Conservation (phyloP, 2,329 filamentous ascomycete genomes). For the Boeremia lycopersici region DNA sequence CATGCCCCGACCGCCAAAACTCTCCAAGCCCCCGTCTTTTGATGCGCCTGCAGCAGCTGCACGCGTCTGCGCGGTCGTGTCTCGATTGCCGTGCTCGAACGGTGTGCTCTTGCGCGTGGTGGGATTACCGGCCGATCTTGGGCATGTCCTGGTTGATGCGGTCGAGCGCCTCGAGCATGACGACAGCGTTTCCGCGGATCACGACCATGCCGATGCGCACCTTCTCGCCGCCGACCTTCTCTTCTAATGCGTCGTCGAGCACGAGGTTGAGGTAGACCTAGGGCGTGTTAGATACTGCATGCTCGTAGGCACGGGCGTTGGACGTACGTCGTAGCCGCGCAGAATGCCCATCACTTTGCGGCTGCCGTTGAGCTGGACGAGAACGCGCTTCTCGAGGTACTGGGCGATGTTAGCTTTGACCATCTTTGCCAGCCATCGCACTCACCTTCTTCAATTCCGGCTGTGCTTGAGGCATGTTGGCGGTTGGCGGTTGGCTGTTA, state of each 20-base stretch:
- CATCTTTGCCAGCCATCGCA: slow-evolving; percentile 47
- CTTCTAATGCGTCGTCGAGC: slow-evolving; percentile 93
- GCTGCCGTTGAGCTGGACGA: slow-evolving; percentile 96
- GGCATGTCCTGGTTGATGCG: slow-evolving; percentile 45
- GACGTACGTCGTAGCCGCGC: slow-evolving; percentile 89
- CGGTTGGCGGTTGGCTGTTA: slow-evolving; percentile 47
- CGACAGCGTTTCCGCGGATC: slow-evolving; percentile 96
- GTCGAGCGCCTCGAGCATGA: slow-evolving; percentile 80
- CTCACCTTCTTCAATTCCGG: slow-evolving; percentile 97
- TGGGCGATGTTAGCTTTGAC: slow-evolving; percentile 50
- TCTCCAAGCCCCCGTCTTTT: neutral
- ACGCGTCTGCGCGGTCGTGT: slow-evolving; percentile 2
- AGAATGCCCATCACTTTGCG: slow-evolving; percentile 95
- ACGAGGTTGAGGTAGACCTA: slow-evolving; percentile 99
- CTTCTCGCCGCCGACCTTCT: slow-evolving; percentile 91
- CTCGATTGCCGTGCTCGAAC: neutral
- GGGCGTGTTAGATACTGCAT: slow-evolving; percentile 1
- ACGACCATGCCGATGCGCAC: slow-evolving; percentile 91
- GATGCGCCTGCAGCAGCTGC: neutral
- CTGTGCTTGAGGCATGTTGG: slow-evolving; percentile 95
- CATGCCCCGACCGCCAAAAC: slow-evolving; percentile 14
- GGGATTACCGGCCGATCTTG: slow-evolving; percentile 38
- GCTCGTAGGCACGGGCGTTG: neutral
- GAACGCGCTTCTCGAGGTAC: slow-evolving; percentile 99
- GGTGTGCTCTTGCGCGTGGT: neutral